Evolutionary conservation across 257 asterid species (phyloP).

Genomic region (Eustoma russellianum): DNA sequence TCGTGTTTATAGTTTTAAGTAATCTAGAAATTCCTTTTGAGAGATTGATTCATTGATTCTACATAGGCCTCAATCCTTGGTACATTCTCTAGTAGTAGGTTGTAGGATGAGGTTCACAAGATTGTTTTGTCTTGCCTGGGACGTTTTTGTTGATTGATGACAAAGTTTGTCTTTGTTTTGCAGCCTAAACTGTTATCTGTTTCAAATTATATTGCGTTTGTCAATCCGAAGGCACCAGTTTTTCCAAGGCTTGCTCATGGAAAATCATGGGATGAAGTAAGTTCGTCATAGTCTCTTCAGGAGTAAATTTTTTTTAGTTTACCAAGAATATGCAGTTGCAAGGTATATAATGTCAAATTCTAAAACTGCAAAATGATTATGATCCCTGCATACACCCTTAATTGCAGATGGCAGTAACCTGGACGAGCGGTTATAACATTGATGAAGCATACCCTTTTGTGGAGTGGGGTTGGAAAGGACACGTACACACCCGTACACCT

Average conservation of each 20-base stretch:
- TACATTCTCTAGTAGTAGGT: too few species aligned
- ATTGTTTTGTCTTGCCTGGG: too few species aligned
- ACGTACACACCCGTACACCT: slow-evolving; percentile 32
- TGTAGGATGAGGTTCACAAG: too few species aligned
- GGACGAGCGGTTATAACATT: slow-evolving; percentile 86
- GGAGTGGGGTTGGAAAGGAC: slow-evolving; percentile 53
- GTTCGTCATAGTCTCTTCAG: slow-evolving; percentile 3
- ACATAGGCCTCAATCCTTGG: too few species aligned
- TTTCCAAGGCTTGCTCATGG: slow-evolving; percentile 94
- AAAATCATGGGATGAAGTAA: slow-evolving; percentile 80
- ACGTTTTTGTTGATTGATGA: too few species aligned
- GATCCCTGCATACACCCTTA: background rate
- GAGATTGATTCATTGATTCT: too few species aligned
- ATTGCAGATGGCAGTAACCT: slow-evolving; percentile 72
- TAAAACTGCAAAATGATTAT: too few species aligned
- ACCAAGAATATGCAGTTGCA: too few species aligned
- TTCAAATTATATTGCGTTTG: slow-evolving; percentile 61
- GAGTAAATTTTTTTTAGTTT: too few species aligned
- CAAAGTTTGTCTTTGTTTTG: slow-evolving; percentile 1
- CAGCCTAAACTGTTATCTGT: slow-evolving; percentile 64
- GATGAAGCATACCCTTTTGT: slow-evolving; percentile 75
- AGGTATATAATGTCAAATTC: too few species aligned
- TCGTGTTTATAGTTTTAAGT: too few species aligned
- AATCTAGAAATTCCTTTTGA: too few species aligned
- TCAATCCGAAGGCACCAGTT: slow-evolving; percentile 75